phyloP scores from a whole-genome alignment of 176 grass and related monocot species.

The Metroxylon sagu region DNA sequence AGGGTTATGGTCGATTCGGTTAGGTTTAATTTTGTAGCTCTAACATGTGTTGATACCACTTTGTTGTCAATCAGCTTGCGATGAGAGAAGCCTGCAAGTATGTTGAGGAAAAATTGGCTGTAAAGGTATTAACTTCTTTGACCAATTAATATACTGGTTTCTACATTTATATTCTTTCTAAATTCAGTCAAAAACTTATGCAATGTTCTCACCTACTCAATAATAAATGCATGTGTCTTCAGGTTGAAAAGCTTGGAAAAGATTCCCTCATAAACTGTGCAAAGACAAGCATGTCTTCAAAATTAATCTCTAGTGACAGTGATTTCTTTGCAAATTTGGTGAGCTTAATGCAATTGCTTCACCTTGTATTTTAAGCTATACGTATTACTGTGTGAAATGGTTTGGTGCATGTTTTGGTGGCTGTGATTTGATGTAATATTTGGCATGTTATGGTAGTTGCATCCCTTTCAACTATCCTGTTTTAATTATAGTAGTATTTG shows the following conservation, averaged over 20 bases:
- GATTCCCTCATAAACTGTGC: slow-evolving; percentile 87
- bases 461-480: too few species aligned
- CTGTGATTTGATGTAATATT: too few species aligned
- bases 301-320: slow-evolving; percentile 70
- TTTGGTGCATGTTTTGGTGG: too few species aligned
- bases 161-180: too few species aligned
- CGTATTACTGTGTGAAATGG: too few species aligned
- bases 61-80: slow-evolving; percentile 58
- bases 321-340: slow-evolving; percentile 91
- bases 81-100: slow-evolving; percentile 98
- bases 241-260: slow-evolving; percentile 92
- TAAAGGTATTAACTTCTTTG: slow-evolving; percentile 43
- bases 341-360: slow-evolving; percentile 18
- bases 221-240: slow-evolving; percentile 1
- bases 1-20: too few species aligned
- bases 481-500: too few species aligned
- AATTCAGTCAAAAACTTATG: not conserved
- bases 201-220: too few species aligned
- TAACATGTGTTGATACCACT: slow-evolving; percentile 10
- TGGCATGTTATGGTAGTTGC: too few species aligned
- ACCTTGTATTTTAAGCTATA: not conserved
- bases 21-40: not conserved
- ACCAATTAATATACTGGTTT: not conserved
- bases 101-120: slow-evolving; percentile 75
- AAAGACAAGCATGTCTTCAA: slow-evolving; percentile 98